Base-by-base conservation (phyloP, 768 basidiomycete species). In the Boletellus ananiceps region DNA sequence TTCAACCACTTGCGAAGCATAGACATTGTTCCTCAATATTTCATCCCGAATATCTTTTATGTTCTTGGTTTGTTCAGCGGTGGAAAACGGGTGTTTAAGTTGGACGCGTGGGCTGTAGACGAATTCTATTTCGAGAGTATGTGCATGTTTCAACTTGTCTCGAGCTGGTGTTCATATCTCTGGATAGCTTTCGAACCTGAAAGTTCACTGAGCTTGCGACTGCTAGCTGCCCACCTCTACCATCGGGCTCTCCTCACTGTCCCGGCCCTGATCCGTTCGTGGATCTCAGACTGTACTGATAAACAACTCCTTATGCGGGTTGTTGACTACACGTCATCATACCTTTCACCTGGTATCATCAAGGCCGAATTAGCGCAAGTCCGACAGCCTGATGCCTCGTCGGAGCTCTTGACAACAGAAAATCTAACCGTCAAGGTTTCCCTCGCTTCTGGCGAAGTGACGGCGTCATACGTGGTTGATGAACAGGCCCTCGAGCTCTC, bases 401-500 rank as follows among this genome's bases (percentile, higher is more conserved):
- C 77, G n/a, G 80, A 80, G 49, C 71, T 88, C 31, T 49, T 52
- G 6, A 68, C 74, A 2, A 89, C 90, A 57, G 92, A 94, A 55
- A 86, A 83, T 51, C 70, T 97, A 50, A 79, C 78, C 8, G 72
- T 98, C 67, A 92, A 89, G 58, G 85, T 96, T 18, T 78, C 83
- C 0, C 69, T 67, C 31, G 78, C 79, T 2, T 78, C 83, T 19
- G 83, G 85, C 52, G 96, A 98, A 66, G 88, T 96, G 37, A 81
- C 80, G 1, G 91, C 86, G 9, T 77, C 80, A 15, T 99, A 95
- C 62, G 72, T 79, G 29, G 86, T 99, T 1, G 96, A 99, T 64
- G 96, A 99, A 38, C 91, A 98, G 62, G 79, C 84, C 44, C 79
- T 99, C 56, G 95, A 98, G 69, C 83, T 99, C 50, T 82, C 78